These are phyloP conservation scores for Vitellaria paradoxa DNA, from an alignment of 179 eudicot species.

Conservation along the genomic window DNA sequence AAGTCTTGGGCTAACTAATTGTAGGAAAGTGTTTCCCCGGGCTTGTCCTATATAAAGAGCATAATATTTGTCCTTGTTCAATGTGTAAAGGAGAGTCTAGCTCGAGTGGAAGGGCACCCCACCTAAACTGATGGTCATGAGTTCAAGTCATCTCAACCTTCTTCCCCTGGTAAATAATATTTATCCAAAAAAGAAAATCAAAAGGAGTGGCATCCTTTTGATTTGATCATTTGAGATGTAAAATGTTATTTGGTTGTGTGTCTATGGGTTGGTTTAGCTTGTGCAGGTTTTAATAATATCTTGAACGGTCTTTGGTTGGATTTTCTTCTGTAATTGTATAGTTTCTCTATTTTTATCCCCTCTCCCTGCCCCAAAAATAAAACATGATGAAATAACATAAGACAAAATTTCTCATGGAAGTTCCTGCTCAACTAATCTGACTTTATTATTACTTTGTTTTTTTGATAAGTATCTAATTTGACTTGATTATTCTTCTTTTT, in stretches of 20 bases:
- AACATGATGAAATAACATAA: no score
- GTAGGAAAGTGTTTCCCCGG: background rate
- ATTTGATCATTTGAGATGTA: background rate
- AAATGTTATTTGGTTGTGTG: background rate
- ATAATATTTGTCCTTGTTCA: background rate
- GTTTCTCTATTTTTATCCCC: background rate
- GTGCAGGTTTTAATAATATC: background rate
- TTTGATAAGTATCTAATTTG: background rate
- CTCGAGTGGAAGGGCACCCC: no score
- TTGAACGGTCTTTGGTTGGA: background rate
- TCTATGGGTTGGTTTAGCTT: background rate
- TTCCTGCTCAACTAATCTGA: no score
- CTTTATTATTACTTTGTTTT: no score
- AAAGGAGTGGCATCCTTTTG: background rate
- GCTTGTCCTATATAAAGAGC: no score
- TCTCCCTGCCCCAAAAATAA: background rate
- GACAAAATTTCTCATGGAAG: no score
- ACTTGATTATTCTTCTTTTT: constrained; percentile 12
- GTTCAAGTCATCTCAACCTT: no score
- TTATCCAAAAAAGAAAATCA: no score
- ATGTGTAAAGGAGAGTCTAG: background rate
- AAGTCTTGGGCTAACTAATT: constrained; percentile 4
- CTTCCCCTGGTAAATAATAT: no score
- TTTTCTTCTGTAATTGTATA: background rate
- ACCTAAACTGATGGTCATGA: no score